Conservation (phyloP, 768 basidiomycete species). For the Lentinula guzmanii region DNA sequence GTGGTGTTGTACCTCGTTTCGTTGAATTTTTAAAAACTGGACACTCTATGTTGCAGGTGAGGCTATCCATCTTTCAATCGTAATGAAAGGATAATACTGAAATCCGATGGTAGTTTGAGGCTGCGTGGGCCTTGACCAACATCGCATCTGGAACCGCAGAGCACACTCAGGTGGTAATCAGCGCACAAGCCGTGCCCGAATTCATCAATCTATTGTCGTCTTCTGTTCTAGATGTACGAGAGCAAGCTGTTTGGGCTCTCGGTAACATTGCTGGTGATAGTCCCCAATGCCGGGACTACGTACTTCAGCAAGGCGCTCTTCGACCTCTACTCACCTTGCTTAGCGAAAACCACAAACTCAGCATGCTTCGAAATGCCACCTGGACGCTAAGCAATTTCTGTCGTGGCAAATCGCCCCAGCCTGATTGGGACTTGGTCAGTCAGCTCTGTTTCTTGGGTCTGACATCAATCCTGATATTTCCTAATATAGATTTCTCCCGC, state of each 20-base stretch:
- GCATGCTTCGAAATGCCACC: conserved; percentile 97
- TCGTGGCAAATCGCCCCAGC: conserved; percentile 95
- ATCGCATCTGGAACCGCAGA: conserved; percentile 98
- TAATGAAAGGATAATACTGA: not conserved
- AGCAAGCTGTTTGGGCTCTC: conserved; percentile 99
- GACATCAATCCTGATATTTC: conserved; percentile 13
- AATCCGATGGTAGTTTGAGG: conserved; percentile 67
- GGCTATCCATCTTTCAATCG: conserved; percentile 9
- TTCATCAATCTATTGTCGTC: conserved; percentile 96
- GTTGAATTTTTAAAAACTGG: conserved; percentile 86
- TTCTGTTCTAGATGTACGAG: conserved; percentile 92
- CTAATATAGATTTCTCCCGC: conserved; percentile 85
- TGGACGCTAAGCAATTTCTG: conserved; percentile 99
- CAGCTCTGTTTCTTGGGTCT: conserved; percentile 6
- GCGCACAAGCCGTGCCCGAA: conserved; percentile 89
- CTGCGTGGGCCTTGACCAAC: conserved; percentile 97
- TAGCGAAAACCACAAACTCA: conserved; percentile 97
- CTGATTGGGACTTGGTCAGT: conserved; percentile 92
- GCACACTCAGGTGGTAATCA: conserved; percentile 97
- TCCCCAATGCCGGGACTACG: conserved; percentile 95
- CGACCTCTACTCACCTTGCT: conserved; percentile 84
- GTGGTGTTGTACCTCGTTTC: conserved; percentile 94
- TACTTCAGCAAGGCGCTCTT: conserved; percentile 88
- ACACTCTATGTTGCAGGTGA: conserved; percentile 80
- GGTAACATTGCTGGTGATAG: conserved; percentile 99